Conservation (phyloP, 2,329 filamentous ascomycete genomes). For the Aspergillus amoenus region DNA sequence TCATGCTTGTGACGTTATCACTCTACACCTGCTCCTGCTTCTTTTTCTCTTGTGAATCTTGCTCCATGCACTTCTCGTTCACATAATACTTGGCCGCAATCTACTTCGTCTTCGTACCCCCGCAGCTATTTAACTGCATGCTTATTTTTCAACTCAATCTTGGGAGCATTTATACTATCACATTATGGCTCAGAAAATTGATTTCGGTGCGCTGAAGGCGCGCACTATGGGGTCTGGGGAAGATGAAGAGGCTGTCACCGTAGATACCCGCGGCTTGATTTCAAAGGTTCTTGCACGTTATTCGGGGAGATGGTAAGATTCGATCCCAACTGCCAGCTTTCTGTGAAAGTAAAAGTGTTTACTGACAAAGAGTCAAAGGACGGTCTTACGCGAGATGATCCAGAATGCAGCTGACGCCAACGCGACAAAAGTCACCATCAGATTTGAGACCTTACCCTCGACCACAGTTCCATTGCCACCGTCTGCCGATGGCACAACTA, state of each 20-base stretch:
- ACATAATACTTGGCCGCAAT: background rate
- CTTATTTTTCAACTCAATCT: background rate
- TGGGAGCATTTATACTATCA: background rate
- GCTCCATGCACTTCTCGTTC: background rate
- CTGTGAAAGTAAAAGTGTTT: slow-evolving; percentile 22
- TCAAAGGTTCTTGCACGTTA: slow-evolving; percentile 97
- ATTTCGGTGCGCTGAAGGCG: slow-evolving; percentile 71
- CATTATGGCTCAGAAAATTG: slow-evolving; percentile 67
- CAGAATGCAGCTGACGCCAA: slow-evolving; percentile 98
- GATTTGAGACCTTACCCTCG: slow-evolving; percentile 88
- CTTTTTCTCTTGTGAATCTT: background rate
- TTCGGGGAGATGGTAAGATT: slow-evolving; percentile 84
- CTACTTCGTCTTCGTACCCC: background rate
- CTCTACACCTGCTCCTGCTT: background rate
- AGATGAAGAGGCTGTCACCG: slow-evolving; percentile 95
- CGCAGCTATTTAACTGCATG: background rate
- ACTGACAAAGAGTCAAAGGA: slow-evolving; percentile 36
- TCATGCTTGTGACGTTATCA: background rate
- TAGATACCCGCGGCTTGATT: slow-evolving; percentile 93
- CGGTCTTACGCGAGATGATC: slow-evolving; percentile 82
- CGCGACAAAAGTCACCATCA: slow-evolving; percentile 83
- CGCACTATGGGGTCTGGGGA: slow-evolving; percentile 82
- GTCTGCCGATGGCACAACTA: slow-evolving; percentile 65
- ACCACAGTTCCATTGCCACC: slow-evolving; percentile 68
- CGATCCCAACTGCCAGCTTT: background rate